Base-by-base conservation (phyloP, 805 yeast species). In the Zygosaccharomyces kombuchaensis region DNA sequence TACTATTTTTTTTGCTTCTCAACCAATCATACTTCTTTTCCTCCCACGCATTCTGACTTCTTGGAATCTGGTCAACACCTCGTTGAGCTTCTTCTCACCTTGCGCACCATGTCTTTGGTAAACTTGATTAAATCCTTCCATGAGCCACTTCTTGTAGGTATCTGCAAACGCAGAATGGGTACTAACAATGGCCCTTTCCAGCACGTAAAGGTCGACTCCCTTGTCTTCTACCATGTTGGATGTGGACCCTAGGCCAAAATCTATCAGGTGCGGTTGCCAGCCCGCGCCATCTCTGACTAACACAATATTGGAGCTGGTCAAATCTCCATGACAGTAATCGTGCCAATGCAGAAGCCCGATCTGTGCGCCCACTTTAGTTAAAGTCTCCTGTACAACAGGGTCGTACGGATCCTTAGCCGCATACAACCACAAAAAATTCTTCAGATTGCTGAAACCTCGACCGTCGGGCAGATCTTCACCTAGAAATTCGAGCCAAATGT, bases 181-280 rank as follows among this genome's bases (percentile, higher is more conserved):
- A 54, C 96, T 87, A 25, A 80, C 68, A 14, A 93, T 76, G 0
- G 99, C 98, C 57, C 98, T 72, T 65, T 93, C 99, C 49, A 93
- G 67, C 9, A 93, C 98, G 57, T 93, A 93, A 48, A 93, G 65
- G 64, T 93, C 99, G n/a, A 93, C 99, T 2, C 98, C 98, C 65
- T 87, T 89, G 59, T 91, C 98, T 57, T 93, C 99, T 0, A 85
- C 76, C 50, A 88, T 62, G 1, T 75, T 74, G 0, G 95, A 80
- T 46, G 81, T 81, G 9, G 89, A 80, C 2, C 95, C 85, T 14
- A 93, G 72, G 0, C 99, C 99, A 68, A 93, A 93, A 61, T 93
- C 99, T 44, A 93, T 93, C 53, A 93, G 65, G 27, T 71, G 77
- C 0, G 95, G 88, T 22, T 50, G 58, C 65, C 67, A 67, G 2